Evolutionary conservation across 2,329 filamentous ascomycete species (phyloP), one percentile per base, ranked within the genome.

Genomic region (Cadophora luteo-olivacea): DNA sequence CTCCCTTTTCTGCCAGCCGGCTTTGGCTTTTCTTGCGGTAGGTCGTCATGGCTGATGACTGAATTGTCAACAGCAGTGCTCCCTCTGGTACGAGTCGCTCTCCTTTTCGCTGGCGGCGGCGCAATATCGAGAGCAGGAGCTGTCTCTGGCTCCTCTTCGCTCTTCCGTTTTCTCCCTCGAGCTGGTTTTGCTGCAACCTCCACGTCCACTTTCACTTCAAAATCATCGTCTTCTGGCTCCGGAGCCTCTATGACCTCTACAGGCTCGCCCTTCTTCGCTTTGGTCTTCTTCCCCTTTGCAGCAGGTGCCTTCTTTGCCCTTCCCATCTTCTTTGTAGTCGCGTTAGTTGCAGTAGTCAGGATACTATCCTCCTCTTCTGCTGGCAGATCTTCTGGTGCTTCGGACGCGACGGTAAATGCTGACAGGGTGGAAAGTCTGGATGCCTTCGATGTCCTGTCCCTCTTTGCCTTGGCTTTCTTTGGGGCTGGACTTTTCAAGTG

Each of bases 381-480:
- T 1, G 83, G 79, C 48, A 83, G 33, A 33, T 77, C 76, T 0
- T 85, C 86, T 14, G 81, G 79, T 7, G 80, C 76, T 54, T 89
- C 87, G 0, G 86, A 87, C 2, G 81, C 76, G 1, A 78, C 75
- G 1, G 86, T 87, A 2, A 83, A 80, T 8, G 84, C 79, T 1
- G 88, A 90, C 71, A 89, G 87, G 5, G 82, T 80, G 0, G 89
- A 91, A 16, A 87, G 77, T 41, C 92, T 87, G 3, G 92, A 92
- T 9, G 85, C 84, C 77, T 93, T 94, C 25, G 93, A 96, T 55
- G 84, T 79, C 70, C 86, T 78, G 76, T 81, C 77, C 84, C 91
- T 82, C 79, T 85, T 81, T 76, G 85, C 61, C 63, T 82, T 82
- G 6, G 85, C 79, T 71, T 87, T 86, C 81, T 91, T 91, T 33